These are phyloP conservation scores for Penicillium brevicompactum DNA, from an alignment of 2,329 filamentous ascomycete genomes.

Conservation along the genomic window DNA sequence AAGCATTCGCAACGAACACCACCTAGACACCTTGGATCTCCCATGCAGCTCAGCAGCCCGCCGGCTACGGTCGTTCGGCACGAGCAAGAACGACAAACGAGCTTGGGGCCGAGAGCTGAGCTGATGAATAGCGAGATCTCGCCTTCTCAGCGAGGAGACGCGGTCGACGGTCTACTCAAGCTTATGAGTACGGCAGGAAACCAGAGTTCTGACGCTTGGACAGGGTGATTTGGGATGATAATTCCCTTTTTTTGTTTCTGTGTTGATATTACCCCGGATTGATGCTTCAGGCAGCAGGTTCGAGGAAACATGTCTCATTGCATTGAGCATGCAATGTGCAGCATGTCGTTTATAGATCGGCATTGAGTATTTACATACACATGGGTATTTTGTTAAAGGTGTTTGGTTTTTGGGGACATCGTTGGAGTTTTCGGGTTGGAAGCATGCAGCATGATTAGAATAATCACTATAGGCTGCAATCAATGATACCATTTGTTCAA, in stretches of 20 bases:
- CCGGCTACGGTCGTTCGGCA: conserved; percentile 30
- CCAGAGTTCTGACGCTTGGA: conserved; percentile 27
- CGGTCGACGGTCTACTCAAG: conserved; percentile 43
- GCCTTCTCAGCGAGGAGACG: conserved; percentile 38
- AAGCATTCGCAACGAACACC: conserved; percentile 18
- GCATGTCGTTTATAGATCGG: background rate
- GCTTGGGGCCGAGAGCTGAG: conserved; percentile 12
- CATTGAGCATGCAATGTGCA: background rate
- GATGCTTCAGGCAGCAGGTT: background rate
- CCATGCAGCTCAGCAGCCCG: conserved; percentile 41
- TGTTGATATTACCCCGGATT: conserved; percentile 1
- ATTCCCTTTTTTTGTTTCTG: conserved; percentile 1
- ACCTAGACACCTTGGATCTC: conserved; percentile 26
- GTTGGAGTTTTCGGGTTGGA: conserved; percentile 5
- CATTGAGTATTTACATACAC: background rate
- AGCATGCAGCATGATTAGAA: conserved; percentile 14
- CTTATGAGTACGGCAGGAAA: conserved; percentile 40
- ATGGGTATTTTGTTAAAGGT: background rate
- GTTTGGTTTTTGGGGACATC: no score
- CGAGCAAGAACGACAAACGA: conserved; percentile 14
- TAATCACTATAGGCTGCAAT: conserved; percentile 14
- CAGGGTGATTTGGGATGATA: conserved; percentile 12
- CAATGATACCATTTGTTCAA: conserved; percentile 27
- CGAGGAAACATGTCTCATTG: background rate
- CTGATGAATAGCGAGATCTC: conserved; percentile 12